phyloP scores from a whole-genome alignment of 2,329 filamentous ascomycete genomes.

The Ilyonectria mors-panacis region DNA sequence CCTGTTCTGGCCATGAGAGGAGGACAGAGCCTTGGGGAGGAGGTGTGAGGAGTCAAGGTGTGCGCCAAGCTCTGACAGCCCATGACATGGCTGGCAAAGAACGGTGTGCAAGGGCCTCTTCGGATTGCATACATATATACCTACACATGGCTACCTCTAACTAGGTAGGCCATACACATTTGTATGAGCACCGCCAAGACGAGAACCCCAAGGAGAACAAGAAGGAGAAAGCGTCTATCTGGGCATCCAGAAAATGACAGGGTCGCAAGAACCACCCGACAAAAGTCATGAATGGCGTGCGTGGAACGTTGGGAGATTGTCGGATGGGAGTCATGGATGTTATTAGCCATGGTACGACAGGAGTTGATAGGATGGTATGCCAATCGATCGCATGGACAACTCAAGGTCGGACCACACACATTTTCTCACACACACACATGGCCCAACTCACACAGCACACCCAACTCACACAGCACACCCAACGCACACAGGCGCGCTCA shows the following conservation, averaged over 20 bases:
- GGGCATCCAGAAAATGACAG: background rate
- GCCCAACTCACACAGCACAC: slow-evolving; percentile 11
- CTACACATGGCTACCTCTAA: background rate
- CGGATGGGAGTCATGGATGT: slow-evolving; percentile 16
- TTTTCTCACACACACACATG: slow-evolving; percentile 24
- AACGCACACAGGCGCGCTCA: slow-evolving; percentile 20
- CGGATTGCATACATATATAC: slow-evolving; percentile 19
- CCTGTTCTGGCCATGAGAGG: slow-evolving; percentile 22
- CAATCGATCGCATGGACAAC: slow-evolving; percentile 23
- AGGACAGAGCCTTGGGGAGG: background rate
- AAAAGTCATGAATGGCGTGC: slow-evolving; percentile 15
- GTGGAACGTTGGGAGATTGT: slow-evolving; percentile 8
- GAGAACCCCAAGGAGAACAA: slow-evolving; percentile 1
- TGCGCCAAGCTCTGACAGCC: slow-evolving; percentile 7
- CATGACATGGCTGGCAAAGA: slow-evolving; percentile 21
- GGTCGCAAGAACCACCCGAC: slow-evolving; percentile 6
- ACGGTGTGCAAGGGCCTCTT: slow-evolving; percentile 21
- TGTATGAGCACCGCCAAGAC: slow-evolving; percentile 3
- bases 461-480: slow-evolving; percentile 10
- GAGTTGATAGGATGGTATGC: slow-evolving; percentile 21
- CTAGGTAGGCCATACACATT: background rate
- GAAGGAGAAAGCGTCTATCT: background rate
- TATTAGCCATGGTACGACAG: slow-evolving; percentile 35
- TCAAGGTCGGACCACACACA: slow-evolving; percentile 32
- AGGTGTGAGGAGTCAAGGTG: background rate